Evolutionary conservation across 129 eudicot species (phyloP), one percentile per base, ranked within the genome.

Genomic region (Pittosporum tobira): DNA sequence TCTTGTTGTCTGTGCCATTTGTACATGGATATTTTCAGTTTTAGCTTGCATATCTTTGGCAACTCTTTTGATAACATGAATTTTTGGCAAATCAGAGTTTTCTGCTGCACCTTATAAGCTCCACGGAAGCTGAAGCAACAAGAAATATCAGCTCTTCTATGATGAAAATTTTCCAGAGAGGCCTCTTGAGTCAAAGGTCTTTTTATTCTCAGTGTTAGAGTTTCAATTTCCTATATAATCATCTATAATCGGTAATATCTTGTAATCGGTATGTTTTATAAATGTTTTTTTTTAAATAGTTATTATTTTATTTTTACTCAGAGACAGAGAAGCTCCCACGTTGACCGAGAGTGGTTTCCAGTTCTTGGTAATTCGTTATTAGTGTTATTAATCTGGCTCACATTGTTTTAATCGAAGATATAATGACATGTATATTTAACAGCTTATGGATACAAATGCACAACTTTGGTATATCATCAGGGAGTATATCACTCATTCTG

Each of bases 371-470:
- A 59, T 82, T 36, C 48, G 38, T 18, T 15, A 30, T 42, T 14
- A 45, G 26, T 29, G n/a, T n/a, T n/a, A 21, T 45, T 29, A 40
- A 27, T 49, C 12, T 51, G 24, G 4, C 24, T 28, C 23, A 15
- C 53, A 45, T 36, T 67, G 65, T 31, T 50, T 25, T 48, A 47
- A 42, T 31, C 16, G 57, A 68, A 44, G 37, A 46, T 61, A 47
- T 57, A 46, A 56, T 71, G 14, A 53, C 64, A 13, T 73, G 46
- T 73, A 62, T 58, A n/a, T 36, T 36, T 54, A 57, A 53, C 87
- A 90, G 97, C 79, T 90, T 63, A 85, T 90, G 95, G 97, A 90
- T 51, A 90, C 97, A 44, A 90, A 85, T 73, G 97, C 95, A 70
- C 97, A 90, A 65, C 88, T 90, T 30, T 90, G 97, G 97, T 90